A percentile compares a stretch with the other conserved stretches of the same genome.
phyloP scores from a whole-genome alignment of 2,329 filamentous ascomycete species.

The Lachnellula suecica region DNA sequence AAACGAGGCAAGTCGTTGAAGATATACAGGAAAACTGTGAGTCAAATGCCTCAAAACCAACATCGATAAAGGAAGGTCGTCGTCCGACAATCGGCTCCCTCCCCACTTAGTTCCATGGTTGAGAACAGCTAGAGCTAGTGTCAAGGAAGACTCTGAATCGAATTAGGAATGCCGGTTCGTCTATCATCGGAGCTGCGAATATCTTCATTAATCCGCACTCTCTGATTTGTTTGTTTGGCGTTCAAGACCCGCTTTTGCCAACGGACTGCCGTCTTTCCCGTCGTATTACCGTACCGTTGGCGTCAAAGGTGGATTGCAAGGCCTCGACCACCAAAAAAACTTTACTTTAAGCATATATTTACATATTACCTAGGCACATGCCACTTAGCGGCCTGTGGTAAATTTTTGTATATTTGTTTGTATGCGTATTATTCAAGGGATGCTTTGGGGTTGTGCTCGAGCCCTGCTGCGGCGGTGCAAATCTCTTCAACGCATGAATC shows the following conservation, averaged over 20 bases:
- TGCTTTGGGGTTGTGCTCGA: not conserved
- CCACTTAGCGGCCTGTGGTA: not conserved
- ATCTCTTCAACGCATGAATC: not conserved
- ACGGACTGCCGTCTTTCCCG: constrained; percentile 5
- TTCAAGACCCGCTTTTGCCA: not conserved
- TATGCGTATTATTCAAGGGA: not conserved
- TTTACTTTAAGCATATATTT: not conserved
- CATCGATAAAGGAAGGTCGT: not conserved
- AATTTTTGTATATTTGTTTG: no score
- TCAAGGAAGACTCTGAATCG: not conserved
- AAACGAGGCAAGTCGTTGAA: not conserved
- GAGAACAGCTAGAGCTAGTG: not conserved
- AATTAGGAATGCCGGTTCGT: constrained; percentile 1
- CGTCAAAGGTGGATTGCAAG: not conserved
- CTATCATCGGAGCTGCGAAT: constrained; percentile 7
- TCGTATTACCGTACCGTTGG: not conserved
- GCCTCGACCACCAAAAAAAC: not conserved
- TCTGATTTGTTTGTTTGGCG: constrained; percentile 12
- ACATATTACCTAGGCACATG: not conserved
- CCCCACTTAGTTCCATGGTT: not conserved
- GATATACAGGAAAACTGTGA: constrained; percentile 2
- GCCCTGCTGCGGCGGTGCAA: not conserved
- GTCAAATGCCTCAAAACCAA: not conserved
- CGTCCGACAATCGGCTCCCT: constrained; percentile 8
- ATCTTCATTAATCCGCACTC: constrained; percentile 2